Evolutionary conservation across 148 eudicot species (phyloP).

Genomic region (Rhododendron henanense): DNA sequence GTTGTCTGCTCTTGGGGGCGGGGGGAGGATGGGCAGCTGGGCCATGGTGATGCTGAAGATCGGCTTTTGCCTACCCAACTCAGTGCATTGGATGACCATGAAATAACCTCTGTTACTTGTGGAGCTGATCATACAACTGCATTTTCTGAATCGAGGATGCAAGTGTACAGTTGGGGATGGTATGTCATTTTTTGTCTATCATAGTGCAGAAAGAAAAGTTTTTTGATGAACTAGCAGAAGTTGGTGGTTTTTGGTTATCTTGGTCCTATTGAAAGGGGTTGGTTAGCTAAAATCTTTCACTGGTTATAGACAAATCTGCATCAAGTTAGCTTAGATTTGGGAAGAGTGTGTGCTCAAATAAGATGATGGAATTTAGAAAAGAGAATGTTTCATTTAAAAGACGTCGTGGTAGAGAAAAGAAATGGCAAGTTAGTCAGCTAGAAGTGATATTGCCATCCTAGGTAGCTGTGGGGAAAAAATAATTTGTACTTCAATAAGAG

Average conservation of each 20-base stretch:
- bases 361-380: neutral
- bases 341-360: neutral
- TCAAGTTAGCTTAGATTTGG: neutral
- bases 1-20: constrained; percentile 97
- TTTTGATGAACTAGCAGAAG: neutral
- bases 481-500: neutral
- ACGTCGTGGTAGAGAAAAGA: neutral
- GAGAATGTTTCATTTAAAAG: neutral
- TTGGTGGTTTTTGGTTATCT: neutral
- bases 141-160: constrained; percentile 57
- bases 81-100: constrained; percentile 79
- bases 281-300: neutral
- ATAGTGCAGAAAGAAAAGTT: neutral
- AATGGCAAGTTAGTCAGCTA: neutral
- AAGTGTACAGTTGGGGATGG: constrained; percentile 99
- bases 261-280: neutral
- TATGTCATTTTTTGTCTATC: constrained; percentile 26
- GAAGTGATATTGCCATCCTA: neutral
- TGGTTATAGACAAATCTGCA: neutral
- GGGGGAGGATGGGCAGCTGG: constrained; percentile 99
- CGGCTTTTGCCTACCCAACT: constrained; percentile 72
- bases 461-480: neutral
- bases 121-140: constrained; percentile 98
- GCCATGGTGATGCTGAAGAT: constrained; percentile 97
- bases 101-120: constrained; percentile 69